Percentiles rank a stretch among this genome's conserved stretches.
phyloP scores from a whole-genome alignment of 176 grass and related monocot genomes.

The Puccinellia tenuiflora region DNA sequence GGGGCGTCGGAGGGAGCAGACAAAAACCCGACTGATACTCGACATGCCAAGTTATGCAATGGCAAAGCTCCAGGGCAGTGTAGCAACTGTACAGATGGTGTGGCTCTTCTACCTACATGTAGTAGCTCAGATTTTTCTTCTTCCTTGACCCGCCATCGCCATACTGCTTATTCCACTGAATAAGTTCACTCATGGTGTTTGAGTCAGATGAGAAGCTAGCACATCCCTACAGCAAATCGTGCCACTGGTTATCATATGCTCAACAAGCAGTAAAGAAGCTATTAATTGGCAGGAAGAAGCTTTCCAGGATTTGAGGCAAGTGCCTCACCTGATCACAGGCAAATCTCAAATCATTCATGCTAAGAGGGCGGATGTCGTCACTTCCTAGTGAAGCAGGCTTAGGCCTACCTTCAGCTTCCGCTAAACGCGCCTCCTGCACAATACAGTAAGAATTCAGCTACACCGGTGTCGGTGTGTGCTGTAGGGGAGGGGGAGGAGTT shows the following conservation, averaged over 20 bases:
- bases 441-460: neutral
- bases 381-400: slow-evolving; percentile 35
- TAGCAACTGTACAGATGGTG: slow-evolving; percentile 23
- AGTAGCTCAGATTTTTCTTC: slow-evolving; percentile 49
- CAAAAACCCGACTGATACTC: neutral
- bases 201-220: slow-evolving; percentile 64
- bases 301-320: neutral
- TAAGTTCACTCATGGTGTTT: slow-evolving; percentile 40
- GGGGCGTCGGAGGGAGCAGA: neutral
- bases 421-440: slow-evolving; percentile 45
- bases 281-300: neutral
- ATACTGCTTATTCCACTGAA: slow-evolving; percentile 60
- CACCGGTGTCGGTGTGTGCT: neutral
- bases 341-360: slow-evolving; percentile 70
- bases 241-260: neutral
- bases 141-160: slow-evolving; percentile 61
- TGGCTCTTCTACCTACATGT: slow-evolving; percentile 30
- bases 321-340: slow-evolving; percentile 49
- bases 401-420: slow-evolving; percentile 42
- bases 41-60: neutral
- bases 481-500: neutral
- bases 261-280: neutral
- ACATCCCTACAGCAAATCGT: slow-evolving; percentile 45
- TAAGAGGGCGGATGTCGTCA: slow-evolving; percentile 44
- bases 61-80: neutral